A percentile compares a stretch with the other conserved stretches of the same genome.
Evolutionary conservation across 2,329 filamentous ascomycete species (phyloP).

Genomic region (Colletotrichum sp.): DNA sequence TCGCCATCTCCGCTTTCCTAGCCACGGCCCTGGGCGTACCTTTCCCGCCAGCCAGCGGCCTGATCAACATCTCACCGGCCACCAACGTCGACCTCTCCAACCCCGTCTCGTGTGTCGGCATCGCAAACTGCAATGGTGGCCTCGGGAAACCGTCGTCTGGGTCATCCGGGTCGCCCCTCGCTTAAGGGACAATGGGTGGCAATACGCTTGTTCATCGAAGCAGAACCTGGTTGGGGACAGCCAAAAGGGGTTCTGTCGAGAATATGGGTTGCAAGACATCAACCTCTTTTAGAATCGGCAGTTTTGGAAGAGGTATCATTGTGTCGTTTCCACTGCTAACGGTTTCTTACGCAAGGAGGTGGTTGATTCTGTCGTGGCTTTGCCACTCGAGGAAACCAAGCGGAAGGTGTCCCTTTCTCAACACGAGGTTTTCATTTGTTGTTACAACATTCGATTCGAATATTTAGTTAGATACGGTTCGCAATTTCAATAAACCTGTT

Average conservation of each 20-base stretch:
- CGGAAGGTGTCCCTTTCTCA: background rate
- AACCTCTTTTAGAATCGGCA: background rate
- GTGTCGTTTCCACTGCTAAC: accelerated
- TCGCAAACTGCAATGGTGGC: background rate
- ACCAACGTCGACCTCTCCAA: background rate
- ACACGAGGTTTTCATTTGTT: background rate
- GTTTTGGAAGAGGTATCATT: background rate
- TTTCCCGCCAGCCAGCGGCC: background rate
- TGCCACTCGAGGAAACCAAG: background rate
- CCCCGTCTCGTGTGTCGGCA: background rate
- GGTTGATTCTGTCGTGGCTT: background rate
- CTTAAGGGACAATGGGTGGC: background rate
- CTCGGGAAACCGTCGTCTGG: background rate
- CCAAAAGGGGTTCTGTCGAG: background rate
- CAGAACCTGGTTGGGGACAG: background rate
- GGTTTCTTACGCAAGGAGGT: background rate
- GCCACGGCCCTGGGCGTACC: background rate
- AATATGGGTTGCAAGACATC: background rate
- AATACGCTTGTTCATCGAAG: background rate
- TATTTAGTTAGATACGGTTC: accelerated
- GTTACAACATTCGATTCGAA: background rate
- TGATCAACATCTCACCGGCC: background rate
- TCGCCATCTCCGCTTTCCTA: background rate
- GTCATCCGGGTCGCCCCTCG: background rate
- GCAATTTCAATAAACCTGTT: background rate